Percentiles rank a stretch among this genome's conserved stretches.
Conservation (phyloP, 1,139 yeast genomes). For the Pichia sp. region DNA sequence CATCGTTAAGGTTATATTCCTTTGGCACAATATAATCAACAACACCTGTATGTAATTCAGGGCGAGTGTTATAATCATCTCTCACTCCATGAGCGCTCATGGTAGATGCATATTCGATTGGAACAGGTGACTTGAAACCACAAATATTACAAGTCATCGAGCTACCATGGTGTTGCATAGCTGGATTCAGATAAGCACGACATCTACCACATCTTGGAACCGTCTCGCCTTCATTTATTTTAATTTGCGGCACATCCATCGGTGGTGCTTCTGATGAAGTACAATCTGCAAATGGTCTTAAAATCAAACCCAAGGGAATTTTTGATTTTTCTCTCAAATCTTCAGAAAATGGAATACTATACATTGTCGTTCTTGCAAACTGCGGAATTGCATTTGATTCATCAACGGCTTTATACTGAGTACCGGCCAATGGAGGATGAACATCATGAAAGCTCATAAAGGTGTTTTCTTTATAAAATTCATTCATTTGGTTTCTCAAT, state of each 20-base stretch:
- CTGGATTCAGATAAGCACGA: conserved; percentile 82
- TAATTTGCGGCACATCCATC: conserved; percentile 59
- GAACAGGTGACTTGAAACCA: conserved; percentile 64
- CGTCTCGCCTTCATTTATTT: conserved; percentile 46
- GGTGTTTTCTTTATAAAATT: conserved; percentile 35
- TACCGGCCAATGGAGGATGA: conserved; percentile 76
- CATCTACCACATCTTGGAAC: conserved; percentile 92
- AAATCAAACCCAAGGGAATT: conserved; percentile 72
- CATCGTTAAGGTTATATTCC: conserved; percentile 51
- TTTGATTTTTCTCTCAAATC: conserved; percentile 61
- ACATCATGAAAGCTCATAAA: conserved; percentile 69
- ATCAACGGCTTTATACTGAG: conserved; percentile 62
- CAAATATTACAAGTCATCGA: conserved; percentile 82
- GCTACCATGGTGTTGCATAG: conserved; percentile 44
- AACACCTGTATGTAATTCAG: conserved; percentile 77
- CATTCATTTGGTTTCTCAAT: conserved; percentile 48
- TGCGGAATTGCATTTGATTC: conserved; percentile 84
- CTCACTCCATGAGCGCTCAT: conserved; percentile 51
- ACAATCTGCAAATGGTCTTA: conserved; percentile 76
- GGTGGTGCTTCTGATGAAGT: conserved; percentile 19
- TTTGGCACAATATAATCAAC: conserved; percentile 78
- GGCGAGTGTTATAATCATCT: conserved; percentile 54
- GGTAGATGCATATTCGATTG: conserved; percentile 59
- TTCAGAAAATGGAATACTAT: conserved; percentile 74
- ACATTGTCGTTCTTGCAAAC: conserved; percentile 71